Percentiles rank a stretch among this genome's conserved stretches.
phyloP scores from a whole-genome alignment of 441 rosid genomes.

The Euphorbia schlechtendalii region DNA sequence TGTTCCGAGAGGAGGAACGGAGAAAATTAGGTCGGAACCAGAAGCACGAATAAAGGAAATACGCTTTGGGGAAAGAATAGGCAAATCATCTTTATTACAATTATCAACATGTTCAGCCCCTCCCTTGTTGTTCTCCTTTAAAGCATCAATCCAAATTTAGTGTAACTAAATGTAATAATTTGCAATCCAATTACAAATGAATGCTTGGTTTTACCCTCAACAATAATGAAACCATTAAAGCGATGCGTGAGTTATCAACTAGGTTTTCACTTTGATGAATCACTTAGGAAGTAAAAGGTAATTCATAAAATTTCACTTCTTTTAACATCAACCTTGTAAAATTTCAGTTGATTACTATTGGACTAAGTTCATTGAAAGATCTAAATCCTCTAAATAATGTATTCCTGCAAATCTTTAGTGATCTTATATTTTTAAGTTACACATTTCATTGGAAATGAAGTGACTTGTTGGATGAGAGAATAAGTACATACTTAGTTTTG shows the following conservation, averaged over 20 bases:
- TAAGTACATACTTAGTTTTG: not conserved
- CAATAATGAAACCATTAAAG: not conserved
- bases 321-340: not conserved
- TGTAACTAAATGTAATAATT: slow-evolving; percentile 10
- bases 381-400: not conserved
- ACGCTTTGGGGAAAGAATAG: too few relatives aligned
- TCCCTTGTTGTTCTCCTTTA: too few relatives aligned
- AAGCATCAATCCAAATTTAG: too few relatives aligned
- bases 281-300: slow-evolving; percentile 8
- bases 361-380: slow-evolving; percentile 13
- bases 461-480: not conserved
- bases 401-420: not conserved
- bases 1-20: too few relatives aligned
- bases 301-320: slow-evolving; percentile 5
- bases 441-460: too few relatives aligned
- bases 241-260: slow-evolving; percentile 11
- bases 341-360: slow-evolving; percentile 11
- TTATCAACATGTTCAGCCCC: too few relatives aligned
- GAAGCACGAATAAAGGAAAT: too few relatives aligned
- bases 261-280: slow-evolving; percentile 12
- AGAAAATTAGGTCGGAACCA: too few relatives aligned
- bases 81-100: too few relatives aligned
- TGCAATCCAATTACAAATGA: slow-evolving; percentile 19
- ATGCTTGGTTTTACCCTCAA: slow-evolving; percentile 8
- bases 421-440: slow-evolving; percentile 10